Percentiles rank a stretch among this genome's conserved stretches.
Evolutionary conservation across 352 stramenopile species (phyloP).

Genomic region (Phytophthora hibernalis): DNA sequence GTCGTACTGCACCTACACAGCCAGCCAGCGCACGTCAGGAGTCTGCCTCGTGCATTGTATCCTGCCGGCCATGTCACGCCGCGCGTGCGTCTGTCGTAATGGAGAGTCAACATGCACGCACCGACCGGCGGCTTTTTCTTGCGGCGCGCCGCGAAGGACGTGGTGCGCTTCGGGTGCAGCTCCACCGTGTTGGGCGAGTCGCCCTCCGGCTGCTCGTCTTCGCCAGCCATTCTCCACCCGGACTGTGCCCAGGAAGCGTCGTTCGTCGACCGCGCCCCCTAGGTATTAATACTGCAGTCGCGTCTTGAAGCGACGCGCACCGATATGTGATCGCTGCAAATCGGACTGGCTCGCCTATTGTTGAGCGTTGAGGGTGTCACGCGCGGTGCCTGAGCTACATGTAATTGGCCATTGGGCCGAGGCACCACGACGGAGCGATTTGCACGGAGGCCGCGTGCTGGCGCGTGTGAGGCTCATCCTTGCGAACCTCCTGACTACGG

Average conservation of each 20-base stretch:
- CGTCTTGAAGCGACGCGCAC: conserved; percentile 34
- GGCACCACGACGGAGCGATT: conserved; percentile 27
- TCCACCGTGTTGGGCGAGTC: conserved; percentile 36
- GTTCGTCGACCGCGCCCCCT: conserved; percentile 18
- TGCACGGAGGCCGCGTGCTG: conserved; percentile 23
- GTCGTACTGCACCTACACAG: conserved; percentile 47
- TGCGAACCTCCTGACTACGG: conserved; percentile 5
- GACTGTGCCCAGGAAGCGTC: neutral
- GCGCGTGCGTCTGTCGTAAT: no score
- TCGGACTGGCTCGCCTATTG: conserved; percentile 19
- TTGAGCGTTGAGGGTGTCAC: conserved; percentile 39
- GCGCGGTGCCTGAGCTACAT: conserved; percentile 10
- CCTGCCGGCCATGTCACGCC: no score
- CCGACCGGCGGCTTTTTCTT: conserved; percentile 53
- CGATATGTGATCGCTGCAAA: conserved; percentile 7
- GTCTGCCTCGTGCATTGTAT: conserved; percentile 4
- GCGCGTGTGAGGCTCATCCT: conserved; percentile 19
- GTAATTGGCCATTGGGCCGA: conserved; percentile 39
- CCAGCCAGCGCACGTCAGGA: conserved; percentile 21
- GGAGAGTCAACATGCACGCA: conserved; percentile 2
- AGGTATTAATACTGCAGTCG: no score
- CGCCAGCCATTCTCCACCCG: neutral
- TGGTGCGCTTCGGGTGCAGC: conserved; percentile 71
- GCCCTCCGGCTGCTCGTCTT: conserved; percentile 3
- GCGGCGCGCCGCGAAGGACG: conserved; percentile 52